phyloP scores from a whole-genome alignment of 192 early-diverging fungal genomes.

The Glomus cerebriforme region DNA sequence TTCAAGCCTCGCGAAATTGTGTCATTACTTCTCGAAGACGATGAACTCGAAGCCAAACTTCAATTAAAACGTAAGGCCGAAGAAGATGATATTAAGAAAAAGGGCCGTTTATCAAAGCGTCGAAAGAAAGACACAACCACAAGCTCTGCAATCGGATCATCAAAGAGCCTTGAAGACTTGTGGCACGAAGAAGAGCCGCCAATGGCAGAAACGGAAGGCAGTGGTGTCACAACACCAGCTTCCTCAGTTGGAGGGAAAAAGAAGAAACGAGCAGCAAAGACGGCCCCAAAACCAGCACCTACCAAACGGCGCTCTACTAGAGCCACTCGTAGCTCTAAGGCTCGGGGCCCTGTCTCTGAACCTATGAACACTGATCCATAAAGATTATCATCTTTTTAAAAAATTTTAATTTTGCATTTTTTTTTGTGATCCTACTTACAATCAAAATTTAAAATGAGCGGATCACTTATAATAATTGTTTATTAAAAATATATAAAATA shows the following conservation, averaged over 20 bases:
- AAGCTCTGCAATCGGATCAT: not conserved
- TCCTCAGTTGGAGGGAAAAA: constrained; percentile 7
- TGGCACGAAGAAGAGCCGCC: constrained; percentile 17
- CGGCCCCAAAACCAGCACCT: not conserved
- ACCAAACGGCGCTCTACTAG: not conserved
- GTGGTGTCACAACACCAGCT: constrained; percentile 15
- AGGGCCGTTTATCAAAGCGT: constrained; percentile 12
- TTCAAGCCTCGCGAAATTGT: constrained; percentile 91
- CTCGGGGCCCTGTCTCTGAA: not conserved
- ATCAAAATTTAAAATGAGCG: no score
- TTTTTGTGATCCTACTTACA: no score
- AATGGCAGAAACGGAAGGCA: constrained; percentile 16
- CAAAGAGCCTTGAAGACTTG: constrained; percentile 3
- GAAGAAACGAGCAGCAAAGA: not conserved
- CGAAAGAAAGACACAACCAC: constrained; percentile 28
- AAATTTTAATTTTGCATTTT: not conserved
- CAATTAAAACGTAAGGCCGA: constrained; percentile 59
- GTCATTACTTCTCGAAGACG: constrained; percentile 80
- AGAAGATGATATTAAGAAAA: constrained; percentile 48
- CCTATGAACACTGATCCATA: not conserved
- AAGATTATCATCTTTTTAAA: not conserved
- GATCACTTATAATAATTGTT: no score
- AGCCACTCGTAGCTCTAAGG: not conserved
- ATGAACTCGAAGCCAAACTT: constrained; percentile 57
- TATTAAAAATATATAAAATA: no score